Percentiles rank a stretch among this genome's conserved stretches.
phyloP scores from a whole-genome alignment of 208 protist species.

The Angomonas desouzai region DNA sequence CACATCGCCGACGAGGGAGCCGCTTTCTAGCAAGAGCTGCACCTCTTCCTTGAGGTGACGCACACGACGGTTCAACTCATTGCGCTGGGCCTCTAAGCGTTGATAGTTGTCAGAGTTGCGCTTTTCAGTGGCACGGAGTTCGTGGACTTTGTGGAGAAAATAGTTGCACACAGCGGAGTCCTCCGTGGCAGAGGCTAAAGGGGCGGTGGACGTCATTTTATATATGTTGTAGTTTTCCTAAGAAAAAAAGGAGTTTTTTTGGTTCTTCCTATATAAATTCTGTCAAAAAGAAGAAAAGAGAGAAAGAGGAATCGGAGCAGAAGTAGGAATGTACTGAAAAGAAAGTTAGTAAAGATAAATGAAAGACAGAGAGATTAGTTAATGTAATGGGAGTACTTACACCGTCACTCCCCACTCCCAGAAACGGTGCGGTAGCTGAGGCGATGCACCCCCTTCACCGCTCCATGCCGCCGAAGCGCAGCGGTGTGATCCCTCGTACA shows the following conservation, averaged over 20 bases:
- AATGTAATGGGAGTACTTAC: too few relatives aligned
- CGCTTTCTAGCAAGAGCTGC: conserved; percentile 95
- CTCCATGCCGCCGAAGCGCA: conserved; percentile 20
- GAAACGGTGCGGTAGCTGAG: conserved; percentile 19
- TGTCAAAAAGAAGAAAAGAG: too few relatives aligned
- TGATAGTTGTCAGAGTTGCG: conserved; percentile 81
- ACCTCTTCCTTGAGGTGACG: conserved; percentile 98
- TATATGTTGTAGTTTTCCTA: too few relatives aligned
- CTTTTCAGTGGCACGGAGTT: conserved; percentile 85
- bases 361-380: conserved; percentile 16
- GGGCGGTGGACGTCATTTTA: conserved; percentile 1
- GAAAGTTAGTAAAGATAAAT: conserved; percentile 19
- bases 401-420: not conserved
- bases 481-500: conserved; percentile 29
- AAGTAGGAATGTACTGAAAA: too few relatives aligned
- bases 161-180: conserved; percentile 72
- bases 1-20: conserved; percentile 98
- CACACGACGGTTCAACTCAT: conserved; percentile 92
- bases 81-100: conserved; percentile 81
- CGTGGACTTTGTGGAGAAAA: conserved; percentile 88
- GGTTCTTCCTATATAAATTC: too few relatives aligned
- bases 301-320: too few relatives aligned
- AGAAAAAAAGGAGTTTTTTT: too few relatives aligned
- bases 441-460: conserved; percentile 25
- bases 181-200: conserved; percentile 21